Evolutionary conservation across 345 rosid species (phyloP), one percentile per base, ranked within the genome.

Genomic region (Jatropha curcas): DNA sequence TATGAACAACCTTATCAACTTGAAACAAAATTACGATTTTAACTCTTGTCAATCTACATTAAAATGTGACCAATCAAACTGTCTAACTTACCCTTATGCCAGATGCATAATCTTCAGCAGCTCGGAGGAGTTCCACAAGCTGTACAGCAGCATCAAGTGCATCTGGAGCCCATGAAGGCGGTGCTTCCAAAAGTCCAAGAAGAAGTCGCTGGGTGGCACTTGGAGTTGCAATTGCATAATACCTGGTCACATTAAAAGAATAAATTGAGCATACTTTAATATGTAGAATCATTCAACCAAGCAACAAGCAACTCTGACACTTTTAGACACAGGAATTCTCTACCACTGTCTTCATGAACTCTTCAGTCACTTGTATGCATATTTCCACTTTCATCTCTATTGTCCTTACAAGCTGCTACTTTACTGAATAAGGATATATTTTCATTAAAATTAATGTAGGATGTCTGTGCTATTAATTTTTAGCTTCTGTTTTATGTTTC

Each of bases 91-190:
- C 98, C 86, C 95, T 86, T 76, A 94, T 87, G 67, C 98, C 97
- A 74, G 94, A 86, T 75, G 97, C 95, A 78, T 94, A 92, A 76
- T 94, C 98, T 77, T 94, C 98, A 22, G 98, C 97, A 34, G 97
- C 98, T 64, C 97, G 93, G 58, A 94, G 98, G 62, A 94, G 97
- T 82, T 94, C 98, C 79, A 94, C 97, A 70, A 94, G 98, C 84
- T 94, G 98, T 41, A 94, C 98, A 65, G 98, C 97, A 73, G 98
- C 98, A 89, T 94, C 98, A 67, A 94, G 97, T 61, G 98, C 98
- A 86, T 94, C 98, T 3, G 98, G 97, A 56, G 98, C 98, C 98
- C 98, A 94, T 4, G 98, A 94, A 12, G 98, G 98, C 0, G 97
- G 98, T 61, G 98, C 98, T 86, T 94, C 98, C 41, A 94, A 81